Evolutionary conservation across 2,329 filamentous ascomycete species (phyloP).

Genomic region (Aspergillus japonicus): DNA sequence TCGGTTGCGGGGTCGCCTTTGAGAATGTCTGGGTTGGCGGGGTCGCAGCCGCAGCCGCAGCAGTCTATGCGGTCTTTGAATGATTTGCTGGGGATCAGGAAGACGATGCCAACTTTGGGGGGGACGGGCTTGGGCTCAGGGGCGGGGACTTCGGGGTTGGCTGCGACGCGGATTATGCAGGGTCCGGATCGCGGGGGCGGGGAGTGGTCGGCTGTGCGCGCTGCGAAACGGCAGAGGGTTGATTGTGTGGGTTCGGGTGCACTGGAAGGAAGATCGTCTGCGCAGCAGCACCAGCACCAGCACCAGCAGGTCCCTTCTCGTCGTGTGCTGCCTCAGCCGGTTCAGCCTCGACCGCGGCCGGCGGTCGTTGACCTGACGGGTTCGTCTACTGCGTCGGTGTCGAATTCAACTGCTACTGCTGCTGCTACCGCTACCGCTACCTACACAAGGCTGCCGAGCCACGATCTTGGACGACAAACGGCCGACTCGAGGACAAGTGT

Average conservation of each 20-base stretch:
- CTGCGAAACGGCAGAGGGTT: constrained; percentile 35
- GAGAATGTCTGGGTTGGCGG: not conserved
- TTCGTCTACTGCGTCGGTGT: not conserved
- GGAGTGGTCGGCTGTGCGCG: constrained; percentile 20
- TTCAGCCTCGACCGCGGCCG: not conserved
- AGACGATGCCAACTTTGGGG: constrained; percentile 36
- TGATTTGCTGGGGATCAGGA: constrained; percentile 64
- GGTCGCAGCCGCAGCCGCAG: constrained; percentile 36
- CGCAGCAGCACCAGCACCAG: not conserved
- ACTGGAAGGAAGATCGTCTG: too few relatives aligned
- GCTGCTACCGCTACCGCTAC: too few relatives aligned
- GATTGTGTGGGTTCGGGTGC: not conserved
- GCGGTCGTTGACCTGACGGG: constrained; percentile 27
- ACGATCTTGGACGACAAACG: not conserved
- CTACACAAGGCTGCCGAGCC: not conserved
- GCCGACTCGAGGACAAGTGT: too few relatives aligned
- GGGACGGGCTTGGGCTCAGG: constrained; percentile 29
- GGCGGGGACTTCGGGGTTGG: too few relatives aligned
- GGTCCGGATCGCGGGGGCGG: constrained; percentile 10
- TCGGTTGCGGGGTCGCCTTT: not conserved
- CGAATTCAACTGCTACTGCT: too few relatives aligned
- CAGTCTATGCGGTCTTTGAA: constrained; percentile 53
- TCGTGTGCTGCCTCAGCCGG: not conserved
- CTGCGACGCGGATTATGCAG: not conserved
- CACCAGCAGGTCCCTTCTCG: not conserved